phyloP scores from a whole-genome alignment of 2,329 filamentous ascomycete genomes.

The Colletotrichum sublineola region DNA sequence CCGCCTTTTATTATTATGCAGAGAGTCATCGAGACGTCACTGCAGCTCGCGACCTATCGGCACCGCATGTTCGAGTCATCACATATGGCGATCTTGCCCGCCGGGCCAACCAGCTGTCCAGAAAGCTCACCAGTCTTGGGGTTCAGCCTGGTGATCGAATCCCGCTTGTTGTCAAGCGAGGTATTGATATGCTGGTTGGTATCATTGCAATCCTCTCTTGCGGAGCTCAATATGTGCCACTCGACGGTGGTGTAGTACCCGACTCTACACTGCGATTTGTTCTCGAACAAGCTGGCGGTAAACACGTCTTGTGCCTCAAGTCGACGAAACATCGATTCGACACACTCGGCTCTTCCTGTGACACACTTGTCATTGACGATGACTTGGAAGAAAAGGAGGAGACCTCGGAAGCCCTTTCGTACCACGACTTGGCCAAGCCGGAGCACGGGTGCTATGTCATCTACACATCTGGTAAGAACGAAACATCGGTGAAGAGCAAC shows the following conservation, averaged over 20 bases:
- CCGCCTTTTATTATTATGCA: slow-evolving; percentile 47
- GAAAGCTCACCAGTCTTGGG: slow-evolving; percentile 54
- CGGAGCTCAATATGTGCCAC: slow-evolving; percentile 70
- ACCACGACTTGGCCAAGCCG: slow-evolving; percentile 50
- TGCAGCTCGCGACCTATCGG: slow-evolving; percentile 54
- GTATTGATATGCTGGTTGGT: slow-evolving; percentile 68
- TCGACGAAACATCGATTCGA: slow-evolving; percentile 31
- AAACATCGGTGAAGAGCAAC: not conserved
- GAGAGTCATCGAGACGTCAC: slow-evolving; percentile 52
- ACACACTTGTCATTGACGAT: slow-evolving; percentile 27
- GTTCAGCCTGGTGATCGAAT: slow-evolving; percentile 61
- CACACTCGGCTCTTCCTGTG: slow-evolving; percentile 1
- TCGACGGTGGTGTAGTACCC: slow-evolving; percentile 68
- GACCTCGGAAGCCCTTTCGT: slow-evolving; percentile 17
- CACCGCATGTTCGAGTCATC: slow-evolving; percentile 47
- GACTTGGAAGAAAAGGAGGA: slow-evolving; percentile 17
- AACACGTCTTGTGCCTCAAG: slow-evolving; percentile 61
- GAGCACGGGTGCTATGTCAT: slow-evolving; percentile 62
- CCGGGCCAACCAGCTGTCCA: slow-evolving; percentile 57
- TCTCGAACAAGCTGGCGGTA: slow-evolving; percentile 59
- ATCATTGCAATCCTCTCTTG: slow-evolving; percentile 69
- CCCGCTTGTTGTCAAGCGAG: slow-evolving; percentile 66
- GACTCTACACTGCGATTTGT: slow-evolving; percentile 64
- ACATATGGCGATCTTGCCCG: slow-evolving; percentile 61
- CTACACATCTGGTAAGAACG: slow-evolving; percentile 63